Conservation (phyloP, 495 filamentous ascomycete genomes). For the Hypoxylon subgilvum region DNA sequence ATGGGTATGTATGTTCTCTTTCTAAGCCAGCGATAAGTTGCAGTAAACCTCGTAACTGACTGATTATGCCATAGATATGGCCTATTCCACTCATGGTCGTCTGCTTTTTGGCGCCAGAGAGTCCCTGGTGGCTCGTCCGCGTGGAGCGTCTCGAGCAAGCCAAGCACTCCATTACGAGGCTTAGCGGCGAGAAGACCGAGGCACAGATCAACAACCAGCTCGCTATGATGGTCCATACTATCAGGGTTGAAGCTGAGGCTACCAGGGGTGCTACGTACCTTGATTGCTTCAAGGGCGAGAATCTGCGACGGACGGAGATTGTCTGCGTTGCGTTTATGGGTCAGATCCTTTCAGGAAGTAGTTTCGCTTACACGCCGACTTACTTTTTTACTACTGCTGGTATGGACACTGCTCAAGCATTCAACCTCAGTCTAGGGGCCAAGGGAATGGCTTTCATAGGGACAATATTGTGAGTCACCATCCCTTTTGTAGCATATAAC, state of each 20-base stretch:
- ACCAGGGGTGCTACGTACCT: slow-evolving; percentile 63
- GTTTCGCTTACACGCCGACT: slow-evolving; percentile 69
- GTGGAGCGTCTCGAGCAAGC: slow-evolving; percentile 60
- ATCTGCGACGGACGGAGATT: slow-evolving; percentile 69
- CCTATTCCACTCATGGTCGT: slow-evolving; percentile 61
- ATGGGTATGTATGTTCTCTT: slow-evolving; percentile 46
- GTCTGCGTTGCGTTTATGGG: slow-evolving; percentile 69
- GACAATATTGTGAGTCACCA: slow-evolving; percentile 45
- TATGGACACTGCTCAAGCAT: slow-evolving; percentile 57
- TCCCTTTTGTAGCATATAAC: slow-evolving; percentile 32
- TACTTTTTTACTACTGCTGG: slow-evolving; percentile 73
- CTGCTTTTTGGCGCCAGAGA: slow-evolving; percentile 67
- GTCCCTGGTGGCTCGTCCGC: slow-evolving; percentile 74
- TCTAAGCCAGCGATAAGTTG: neutral
- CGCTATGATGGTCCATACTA: slow-evolving; percentile 73
- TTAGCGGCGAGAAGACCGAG: slow-evolving; percentile 56
- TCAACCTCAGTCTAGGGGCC: slow-evolving; percentile 43
- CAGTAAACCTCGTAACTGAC: neutral
- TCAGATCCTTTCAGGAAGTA: slow-evolving; percentile 69
- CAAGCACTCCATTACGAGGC: slow-evolving; percentile 56
- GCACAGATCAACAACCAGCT: slow-evolving; percentile 64
- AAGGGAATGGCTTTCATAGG: slow-evolving; percentile 55
- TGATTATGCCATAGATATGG: slow-evolving; percentile 43
- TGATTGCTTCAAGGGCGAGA: slow-evolving; percentile 69
- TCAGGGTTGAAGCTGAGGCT: slow-evolving; percentile 62